Evolutionary conservation across 2,329 filamentous ascomycete species (phyloP).

Genomic region (Alternaria panax): DNA sequence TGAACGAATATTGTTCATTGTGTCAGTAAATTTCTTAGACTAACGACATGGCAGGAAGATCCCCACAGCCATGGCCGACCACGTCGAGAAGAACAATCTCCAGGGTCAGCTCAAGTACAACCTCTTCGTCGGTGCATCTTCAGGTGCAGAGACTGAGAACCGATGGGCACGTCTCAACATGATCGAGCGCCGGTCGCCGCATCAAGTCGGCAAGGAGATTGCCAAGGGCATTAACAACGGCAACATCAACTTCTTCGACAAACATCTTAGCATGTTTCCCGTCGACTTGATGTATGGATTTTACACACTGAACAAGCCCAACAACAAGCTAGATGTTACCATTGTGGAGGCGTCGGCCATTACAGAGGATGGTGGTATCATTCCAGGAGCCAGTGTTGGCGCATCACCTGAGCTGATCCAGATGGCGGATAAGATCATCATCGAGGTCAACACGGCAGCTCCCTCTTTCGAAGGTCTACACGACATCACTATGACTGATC

Average conservation of each 20-base stretch:
- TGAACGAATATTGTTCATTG: neutral
- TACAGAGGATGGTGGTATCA: slow-evolving; percentile 86
- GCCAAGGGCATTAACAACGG: slow-evolving; percentile 90
- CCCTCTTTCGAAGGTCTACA: slow-evolving; percentile 85
- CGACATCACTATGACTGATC: slow-evolving; percentile 88
- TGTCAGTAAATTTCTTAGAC: neutral
- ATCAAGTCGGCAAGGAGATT: slow-evolving; percentile 91
- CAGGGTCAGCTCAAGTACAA: slow-evolving; percentile 86
- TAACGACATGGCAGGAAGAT: slow-evolving; percentile 67
- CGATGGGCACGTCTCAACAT: slow-evolving; percentile 89
- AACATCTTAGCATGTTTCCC: slow-evolving; percentile 92
- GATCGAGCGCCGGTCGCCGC: slow-evolving; percentile 84
- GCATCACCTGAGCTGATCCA: slow-evolving; percentile 86
- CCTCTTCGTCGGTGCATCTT: slow-evolving; percentile 88
- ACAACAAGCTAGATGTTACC: slow-evolving; percentile 79
- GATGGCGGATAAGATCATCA: slow-evolving; percentile 91
- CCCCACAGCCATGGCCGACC: slow-evolving; percentile 82
- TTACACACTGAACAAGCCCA: slow-evolving; percentile 81
- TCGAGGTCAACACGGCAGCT: slow-evolving; percentile 88
- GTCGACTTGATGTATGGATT: slow-evolving; percentile 81
- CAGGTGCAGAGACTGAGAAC: slow-evolving; percentile 89
- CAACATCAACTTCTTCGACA: slow-evolving; percentile 90
- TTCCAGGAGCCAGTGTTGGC: slow-evolving; percentile 84
- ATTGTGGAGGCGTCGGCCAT: slow-evolving; percentile 88
- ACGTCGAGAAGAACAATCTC: slow-evolving; percentile 85